Evolutionary conservation across 2,329 filamentous ascomycete genomes (phyloP).

Genomic region (Colletotrichum liaoningense): DNA sequence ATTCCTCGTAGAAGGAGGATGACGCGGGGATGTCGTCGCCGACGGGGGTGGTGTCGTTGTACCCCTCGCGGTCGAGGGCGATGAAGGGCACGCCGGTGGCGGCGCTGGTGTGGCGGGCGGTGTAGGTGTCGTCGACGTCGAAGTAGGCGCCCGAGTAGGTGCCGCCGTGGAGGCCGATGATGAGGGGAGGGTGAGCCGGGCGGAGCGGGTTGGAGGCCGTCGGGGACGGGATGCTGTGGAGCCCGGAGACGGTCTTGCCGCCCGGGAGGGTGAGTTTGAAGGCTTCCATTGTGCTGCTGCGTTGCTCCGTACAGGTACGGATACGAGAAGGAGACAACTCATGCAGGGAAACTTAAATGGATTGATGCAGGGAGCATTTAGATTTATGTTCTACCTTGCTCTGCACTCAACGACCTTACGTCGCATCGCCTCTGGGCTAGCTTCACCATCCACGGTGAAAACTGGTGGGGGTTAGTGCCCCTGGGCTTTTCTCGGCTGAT

Average conservation of each 20-base stretch:
- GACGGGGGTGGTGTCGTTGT: background rate
- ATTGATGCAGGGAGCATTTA: background rate
- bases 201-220: background rate
- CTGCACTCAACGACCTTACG: background rate
- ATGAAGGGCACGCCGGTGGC: background rate
- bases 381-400: background rate
- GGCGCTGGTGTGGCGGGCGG: background rate
- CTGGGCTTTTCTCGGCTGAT: background rate
- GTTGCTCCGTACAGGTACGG: too few relatives aligned
- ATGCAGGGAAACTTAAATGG: background rate
- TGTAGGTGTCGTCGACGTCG: background rate
- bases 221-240: background rate
- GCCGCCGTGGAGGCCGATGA: background rate
- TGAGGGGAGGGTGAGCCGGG: background rate
- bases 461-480: background rate
- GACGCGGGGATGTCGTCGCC: background rate
- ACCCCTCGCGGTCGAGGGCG: background rate
- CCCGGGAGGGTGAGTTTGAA: background rate
- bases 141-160: background rate
- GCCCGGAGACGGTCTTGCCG: background rate
- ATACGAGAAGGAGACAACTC: background rate
- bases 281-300: background rate
- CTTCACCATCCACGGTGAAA: too few relatives aligned
- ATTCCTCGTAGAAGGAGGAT: background rate
- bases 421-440: background rate